Conservation (phyloP, 164 flowering plant genomes). For the Tetracentron sinense region DNA sequence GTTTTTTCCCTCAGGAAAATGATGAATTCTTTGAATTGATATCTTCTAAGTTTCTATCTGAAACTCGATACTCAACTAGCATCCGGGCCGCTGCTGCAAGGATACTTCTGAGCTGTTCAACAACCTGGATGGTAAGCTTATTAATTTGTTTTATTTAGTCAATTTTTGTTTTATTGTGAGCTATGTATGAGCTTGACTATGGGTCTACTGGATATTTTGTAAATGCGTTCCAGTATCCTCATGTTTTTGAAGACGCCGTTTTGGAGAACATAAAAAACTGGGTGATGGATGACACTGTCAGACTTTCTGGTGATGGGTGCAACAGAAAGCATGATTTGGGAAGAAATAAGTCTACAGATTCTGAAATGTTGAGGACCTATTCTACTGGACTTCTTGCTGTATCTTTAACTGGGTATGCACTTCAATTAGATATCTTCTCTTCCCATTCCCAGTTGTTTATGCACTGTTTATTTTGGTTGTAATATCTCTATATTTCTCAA, state of each 20-base stretch:
- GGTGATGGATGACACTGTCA: slow-evolving; percentile 68
- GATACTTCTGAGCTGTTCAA: slow-evolving; percentile 71
- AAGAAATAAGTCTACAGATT: slow-evolving; percentile 50
- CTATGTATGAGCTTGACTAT: background rate
- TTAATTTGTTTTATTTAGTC: slow-evolving; percentile 4
- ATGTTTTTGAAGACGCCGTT: slow-evolving; percentile 76
- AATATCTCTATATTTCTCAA: slow-evolving; percentile 5
- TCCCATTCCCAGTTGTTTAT: background rate
- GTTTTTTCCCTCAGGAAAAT: slow-evolving; percentile 58
- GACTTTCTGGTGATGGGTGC: slow-evolving; percentile 38
- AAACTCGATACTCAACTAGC: slow-evolving; percentile 52
- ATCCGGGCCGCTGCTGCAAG: slow-evolving; percentile 80
- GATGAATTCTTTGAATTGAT: slow-evolving; percentile 93
- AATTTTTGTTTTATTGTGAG: background rate
- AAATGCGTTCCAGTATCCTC: slow-evolving; percentile 69
- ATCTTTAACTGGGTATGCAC: slow-evolving; percentile 65
- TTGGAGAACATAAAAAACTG: slow-evolving; percentile 71
- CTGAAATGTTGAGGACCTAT: slow-evolving; percentile 82
- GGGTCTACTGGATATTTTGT: slow-evolving; percentile 10
- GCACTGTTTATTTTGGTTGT: background rate
- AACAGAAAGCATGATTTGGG: slow-evolving; percentile 37
- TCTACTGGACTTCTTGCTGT: slow-evolving; percentile 91
- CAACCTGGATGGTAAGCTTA: slow-evolving; percentile 68
- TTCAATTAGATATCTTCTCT: background rate
- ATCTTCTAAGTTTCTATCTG: slow-evolving; percentile 68